Conservation (phyloP, 1,284 basidiomycete genomes). For the Moesziomyces aphidis region DNA sequence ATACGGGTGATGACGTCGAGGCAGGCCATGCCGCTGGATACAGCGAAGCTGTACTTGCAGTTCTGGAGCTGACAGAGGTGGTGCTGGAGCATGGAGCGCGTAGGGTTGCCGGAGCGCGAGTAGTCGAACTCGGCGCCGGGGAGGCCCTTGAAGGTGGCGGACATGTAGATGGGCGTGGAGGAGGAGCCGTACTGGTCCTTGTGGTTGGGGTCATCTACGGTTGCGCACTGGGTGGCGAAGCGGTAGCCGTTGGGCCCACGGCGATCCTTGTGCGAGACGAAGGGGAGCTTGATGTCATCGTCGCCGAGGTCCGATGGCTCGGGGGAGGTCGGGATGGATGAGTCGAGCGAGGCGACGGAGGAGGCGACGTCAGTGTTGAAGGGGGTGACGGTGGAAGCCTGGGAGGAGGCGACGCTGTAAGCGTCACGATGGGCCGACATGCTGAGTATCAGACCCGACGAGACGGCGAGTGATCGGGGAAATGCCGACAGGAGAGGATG, state of each 20-base stretch:
- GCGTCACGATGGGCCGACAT: conserved; percentile 31
- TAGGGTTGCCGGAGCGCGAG: conserved; percentile 94
- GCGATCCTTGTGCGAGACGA: conserved; percentile 50
- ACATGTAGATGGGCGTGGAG: conserved; percentile 96
- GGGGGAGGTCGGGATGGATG: conserved; percentile 48
- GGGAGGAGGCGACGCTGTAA: conserved; percentile 39
- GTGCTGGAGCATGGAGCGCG: conserved; percentile 72
- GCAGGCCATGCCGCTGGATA: conserved; percentile 97
- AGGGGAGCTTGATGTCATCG: conserved; percentile 32
- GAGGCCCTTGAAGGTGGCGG: conserved; percentile 97
- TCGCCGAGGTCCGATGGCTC: conserved; percentile 46
- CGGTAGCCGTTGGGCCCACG: conserved; percentile 58
- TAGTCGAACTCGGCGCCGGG: conserved; percentile 89
- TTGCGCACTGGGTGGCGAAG: conserved; percentile 86
- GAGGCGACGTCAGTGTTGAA: conserved; percentile 41
- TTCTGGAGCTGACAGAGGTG: conserved; percentile 65
- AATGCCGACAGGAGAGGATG: neutral
- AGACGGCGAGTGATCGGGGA: neutral
- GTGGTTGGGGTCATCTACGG: conserved; percentile 83
- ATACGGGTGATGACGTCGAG: conserved; percentile 94
- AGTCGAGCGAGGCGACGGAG: conserved; percentile 48
- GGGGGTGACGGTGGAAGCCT: conserved; percentile 46
- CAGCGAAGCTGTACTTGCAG: conserved; percentile 82
- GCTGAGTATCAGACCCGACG: neutral
- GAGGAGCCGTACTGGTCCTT: conserved; percentile 97